A percentile compares a stretch with the other conserved stretches of the same genome.
Evolutionary conservation across 495 filamentous ascomycete species (phyloP).

Genomic region (Acidiella bohemica): DNA sequence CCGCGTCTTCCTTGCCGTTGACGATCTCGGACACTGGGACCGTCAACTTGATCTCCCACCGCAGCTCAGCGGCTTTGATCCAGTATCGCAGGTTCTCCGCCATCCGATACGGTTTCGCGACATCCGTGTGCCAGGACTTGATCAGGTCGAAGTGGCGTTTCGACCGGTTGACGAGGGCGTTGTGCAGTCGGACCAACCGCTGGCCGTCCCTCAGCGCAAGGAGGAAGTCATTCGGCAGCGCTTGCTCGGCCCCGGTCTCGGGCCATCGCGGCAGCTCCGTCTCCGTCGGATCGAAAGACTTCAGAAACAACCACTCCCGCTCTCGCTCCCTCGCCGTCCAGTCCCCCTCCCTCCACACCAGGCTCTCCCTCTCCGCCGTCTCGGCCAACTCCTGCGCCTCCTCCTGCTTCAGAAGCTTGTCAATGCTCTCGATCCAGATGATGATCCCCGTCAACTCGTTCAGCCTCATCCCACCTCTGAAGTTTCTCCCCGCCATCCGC

Average conservation of each 20-base stretch:
- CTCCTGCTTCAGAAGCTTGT: slow-evolving; percentile 59
- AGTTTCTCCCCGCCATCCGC: slow-evolving; percentile 75
- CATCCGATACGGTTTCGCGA: slow-evolving; percentile 81
- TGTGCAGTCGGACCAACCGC: slow-evolving; percentile 74
- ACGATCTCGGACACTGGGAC: slow-evolving; percentile 44
- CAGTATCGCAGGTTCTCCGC: slow-evolving; percentile 92
- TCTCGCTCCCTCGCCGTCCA: slow-evolving; percentile 68
- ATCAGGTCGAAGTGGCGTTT: slow-evolving; percentile 84
- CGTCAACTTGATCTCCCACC: slow-evolving; percentile 72
- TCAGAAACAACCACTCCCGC: slow-evolving; percentile 54
- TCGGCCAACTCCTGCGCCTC: slow-evolving; percentile 63
- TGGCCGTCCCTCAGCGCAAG: slow-evolving; percentile 61
- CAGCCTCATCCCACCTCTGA: slow-evolving; percentile 63
- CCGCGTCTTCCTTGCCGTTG: slow-evolving; percentile 50
- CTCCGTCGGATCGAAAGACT: slow-evolving; percentile 54
- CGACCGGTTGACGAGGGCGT: slow-evolving; percentile 71
- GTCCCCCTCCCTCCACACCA: slow-evolving; percentile 68
- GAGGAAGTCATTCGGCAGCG: slow-evolving; percentile 64
- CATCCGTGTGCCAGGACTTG: slow-evolving; percentile 72
- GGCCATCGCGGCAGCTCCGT: slow-evolving; percentile 54
- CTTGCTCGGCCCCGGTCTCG: slow-evolving; percentile 30
- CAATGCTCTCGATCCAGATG: slow-evolving; percentile 64
- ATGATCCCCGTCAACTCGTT: slow-evolving; percentile 61
- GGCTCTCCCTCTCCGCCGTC: slow-evolving; percentile 51
- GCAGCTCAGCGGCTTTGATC: slow-evolving; percentile 87